phyloP scores from a whole-genome alignment of 495 filamentous ascomycete genomes.

The Neurospora hispaniola region DNA sequence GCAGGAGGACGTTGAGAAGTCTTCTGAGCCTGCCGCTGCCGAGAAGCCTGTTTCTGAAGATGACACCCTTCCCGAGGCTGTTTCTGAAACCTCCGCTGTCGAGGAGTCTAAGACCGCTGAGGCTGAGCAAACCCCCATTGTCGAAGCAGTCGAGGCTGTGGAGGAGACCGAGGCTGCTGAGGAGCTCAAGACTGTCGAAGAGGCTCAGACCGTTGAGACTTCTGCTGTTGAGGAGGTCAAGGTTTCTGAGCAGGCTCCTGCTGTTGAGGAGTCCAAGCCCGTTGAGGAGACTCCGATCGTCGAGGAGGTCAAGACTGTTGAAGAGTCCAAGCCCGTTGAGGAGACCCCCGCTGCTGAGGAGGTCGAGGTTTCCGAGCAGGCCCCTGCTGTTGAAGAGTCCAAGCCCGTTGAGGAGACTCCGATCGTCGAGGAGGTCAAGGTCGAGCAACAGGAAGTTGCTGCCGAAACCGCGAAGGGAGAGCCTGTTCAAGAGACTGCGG shows the following conservation, averaged over 20 bases:
- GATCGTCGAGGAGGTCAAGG: conserved; percentile 3
- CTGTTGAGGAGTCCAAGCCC: conserved; percentile 1
- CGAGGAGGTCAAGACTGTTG: neutral
- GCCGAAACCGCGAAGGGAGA: conserved; percentile 1
- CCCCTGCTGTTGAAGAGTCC: conserved; percentile 1
- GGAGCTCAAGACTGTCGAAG: neutral
- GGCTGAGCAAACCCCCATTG: conserved; percentile 1
- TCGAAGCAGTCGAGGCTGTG: conserved; percentile 2
- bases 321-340: neutral
- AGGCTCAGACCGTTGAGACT: neutral
- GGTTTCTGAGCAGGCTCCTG: neutral
- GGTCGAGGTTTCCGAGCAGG: neutral
- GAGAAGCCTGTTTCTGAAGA: conserved; percentile 2
- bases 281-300: conserved; percentile 6
- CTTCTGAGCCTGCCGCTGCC: neutral
- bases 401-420: conserved; percentile 2
- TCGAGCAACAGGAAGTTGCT: neutral
- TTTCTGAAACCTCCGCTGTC: conserved; percentile 4
- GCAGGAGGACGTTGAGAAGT: conserved; percentile 4
- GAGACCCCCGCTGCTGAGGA: neutral
- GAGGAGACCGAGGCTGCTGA: conserved; percentile 4
- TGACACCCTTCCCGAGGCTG: neutral
- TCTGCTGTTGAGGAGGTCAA: too few relatives aligned
- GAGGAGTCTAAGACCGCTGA: conserved; percentile 8
- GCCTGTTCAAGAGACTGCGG: conserved; percentile 3